Conservation (phyloP, 495 filamentous ascomycete genomes). For the Podospora anserina region DNA sequence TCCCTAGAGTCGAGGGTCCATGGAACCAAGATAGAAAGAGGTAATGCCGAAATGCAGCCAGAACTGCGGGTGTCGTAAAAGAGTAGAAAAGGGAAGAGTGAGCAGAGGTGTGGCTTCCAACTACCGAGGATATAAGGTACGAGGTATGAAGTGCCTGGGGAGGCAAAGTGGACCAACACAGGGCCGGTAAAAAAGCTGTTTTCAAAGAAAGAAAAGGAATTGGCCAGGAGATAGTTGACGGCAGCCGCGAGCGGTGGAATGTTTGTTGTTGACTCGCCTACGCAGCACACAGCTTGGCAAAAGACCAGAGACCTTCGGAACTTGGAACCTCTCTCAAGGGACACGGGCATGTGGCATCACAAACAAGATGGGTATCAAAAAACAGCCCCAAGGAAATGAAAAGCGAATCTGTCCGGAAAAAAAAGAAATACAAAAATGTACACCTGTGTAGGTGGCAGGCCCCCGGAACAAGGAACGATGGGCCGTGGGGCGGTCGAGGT, state of each 20-base stretch:
- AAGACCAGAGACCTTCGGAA: too few species aligned
- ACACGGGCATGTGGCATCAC: neutral
- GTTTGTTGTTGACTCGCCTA: neutral
- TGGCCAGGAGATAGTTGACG: neutral
- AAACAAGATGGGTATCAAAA: neutral
- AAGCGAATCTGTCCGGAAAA: neutral
- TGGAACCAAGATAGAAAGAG: neutral
- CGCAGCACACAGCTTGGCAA: neutral
- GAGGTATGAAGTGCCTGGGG: neutral
- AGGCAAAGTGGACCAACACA: neutral
- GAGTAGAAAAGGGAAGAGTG: neutral
- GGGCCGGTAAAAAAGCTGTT: neutral
- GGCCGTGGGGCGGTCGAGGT: conserved; percentile 8
- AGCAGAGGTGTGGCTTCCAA: neutral
- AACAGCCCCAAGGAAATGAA: neutral
- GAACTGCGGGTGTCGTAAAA: neutral
- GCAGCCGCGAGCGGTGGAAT: neutral
- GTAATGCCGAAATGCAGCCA: neutral
- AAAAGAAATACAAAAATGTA: neutral
- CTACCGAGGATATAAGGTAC: neutral
- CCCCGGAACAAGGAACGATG: conserved; percentile 3
- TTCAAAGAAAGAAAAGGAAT: neutral
- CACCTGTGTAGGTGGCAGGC: neutral
- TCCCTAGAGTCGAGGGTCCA: neutral
- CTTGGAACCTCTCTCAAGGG: too few species aligned